Percentiles rank a stretch among this genome's conserved stretches.
phyloP scores from a whole-genome alignment of 345 rosid species.

The Ricinus communis region DNA sequence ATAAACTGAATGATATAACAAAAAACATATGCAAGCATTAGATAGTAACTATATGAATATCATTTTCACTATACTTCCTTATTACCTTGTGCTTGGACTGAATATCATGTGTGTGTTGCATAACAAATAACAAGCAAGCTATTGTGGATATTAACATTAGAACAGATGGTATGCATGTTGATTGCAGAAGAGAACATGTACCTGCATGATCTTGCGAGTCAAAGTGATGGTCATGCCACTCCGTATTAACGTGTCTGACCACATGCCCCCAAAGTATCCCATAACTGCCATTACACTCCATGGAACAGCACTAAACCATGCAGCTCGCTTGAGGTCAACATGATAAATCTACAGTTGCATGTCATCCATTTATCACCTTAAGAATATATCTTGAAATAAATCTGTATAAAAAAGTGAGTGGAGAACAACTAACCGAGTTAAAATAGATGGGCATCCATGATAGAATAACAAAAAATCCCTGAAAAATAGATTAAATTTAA shows the following conservation, averaged over 20 bases:
- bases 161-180: background rate
- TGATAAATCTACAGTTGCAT: slow-evolving; percentile 61
- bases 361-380: slow-evolving; percentile 19
- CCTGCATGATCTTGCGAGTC: slow-evolving; percentile 97
- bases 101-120: background rate
- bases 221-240: slow-evolving; percentile 70
- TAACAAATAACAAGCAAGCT: too few relatives aligned
- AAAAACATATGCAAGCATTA: background rate
- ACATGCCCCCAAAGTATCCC: slow-evolving; percentile 77
- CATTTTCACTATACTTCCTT: background rate
- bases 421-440: slow-evolving; percentile 47
- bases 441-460: slow-evolving; percentile 99
- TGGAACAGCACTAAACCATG: slow-evolving; percentile 97
- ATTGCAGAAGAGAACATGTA: slow-evolving; percentile 20
- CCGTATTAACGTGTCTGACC: slow-evolving; percentile 75
- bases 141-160: background rate
- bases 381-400: background rate
- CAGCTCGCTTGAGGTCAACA: slow-evolving; percentile 88
- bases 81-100: background rate
- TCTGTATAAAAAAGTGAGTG: background rate
- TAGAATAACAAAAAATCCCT: slow-evolving; percentile 97
- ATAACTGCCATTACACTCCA: slow-evolving; percentile 94
- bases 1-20: background rate
- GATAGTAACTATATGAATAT: background rate
- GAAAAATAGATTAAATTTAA: slow-evolving; percentile 13